Conservation (phyloP, 2,329 filamentous ascomycete genomes). For the Fusarium haematococcum region DNA sequence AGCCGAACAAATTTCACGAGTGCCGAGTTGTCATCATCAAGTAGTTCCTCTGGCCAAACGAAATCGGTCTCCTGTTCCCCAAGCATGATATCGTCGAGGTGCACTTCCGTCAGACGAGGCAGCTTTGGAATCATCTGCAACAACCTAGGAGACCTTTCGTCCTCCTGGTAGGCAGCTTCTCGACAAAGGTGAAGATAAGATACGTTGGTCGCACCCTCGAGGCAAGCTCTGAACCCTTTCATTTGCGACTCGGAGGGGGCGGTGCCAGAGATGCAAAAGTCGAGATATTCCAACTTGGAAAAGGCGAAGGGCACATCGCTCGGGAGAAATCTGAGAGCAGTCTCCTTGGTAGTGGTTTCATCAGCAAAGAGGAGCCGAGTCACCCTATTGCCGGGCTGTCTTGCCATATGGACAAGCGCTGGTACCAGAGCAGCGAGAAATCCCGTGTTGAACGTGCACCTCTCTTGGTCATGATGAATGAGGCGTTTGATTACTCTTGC, state of each 20-base stretch:
- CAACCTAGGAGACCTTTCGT: background rate
- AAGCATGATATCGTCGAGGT: background rate
- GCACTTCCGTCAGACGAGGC: background rate
- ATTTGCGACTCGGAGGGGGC: background rate
- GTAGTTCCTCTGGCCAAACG: background rate
- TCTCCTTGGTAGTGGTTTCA: background rate
- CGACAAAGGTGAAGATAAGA: constrained; percentile 3
- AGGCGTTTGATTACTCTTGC: background rate
- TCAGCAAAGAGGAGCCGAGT: constrained; percentile 8
- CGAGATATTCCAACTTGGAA: background rate
- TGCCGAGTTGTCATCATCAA: background rate
- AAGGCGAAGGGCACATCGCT: background rate
- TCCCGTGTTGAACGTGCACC: background rate
- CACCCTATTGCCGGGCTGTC: background rate
- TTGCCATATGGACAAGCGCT: background rate
- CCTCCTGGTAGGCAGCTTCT: background rate
- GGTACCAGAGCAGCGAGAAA: constrained; percentile 8
- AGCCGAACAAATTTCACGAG: background rate
- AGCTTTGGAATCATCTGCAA: background rate
- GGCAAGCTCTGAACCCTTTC: background rate
- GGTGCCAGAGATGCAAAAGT: constrained; percentile 3
- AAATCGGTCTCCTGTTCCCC: background rate
- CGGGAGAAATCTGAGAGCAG: background rate
- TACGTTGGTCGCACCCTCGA: background rate
- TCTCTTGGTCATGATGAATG: background rate